Evolutionary conservation across 2,329 filamentous ascomycete species (phyloP).

Genomic region (Alternaria conjuncta): DNA sequence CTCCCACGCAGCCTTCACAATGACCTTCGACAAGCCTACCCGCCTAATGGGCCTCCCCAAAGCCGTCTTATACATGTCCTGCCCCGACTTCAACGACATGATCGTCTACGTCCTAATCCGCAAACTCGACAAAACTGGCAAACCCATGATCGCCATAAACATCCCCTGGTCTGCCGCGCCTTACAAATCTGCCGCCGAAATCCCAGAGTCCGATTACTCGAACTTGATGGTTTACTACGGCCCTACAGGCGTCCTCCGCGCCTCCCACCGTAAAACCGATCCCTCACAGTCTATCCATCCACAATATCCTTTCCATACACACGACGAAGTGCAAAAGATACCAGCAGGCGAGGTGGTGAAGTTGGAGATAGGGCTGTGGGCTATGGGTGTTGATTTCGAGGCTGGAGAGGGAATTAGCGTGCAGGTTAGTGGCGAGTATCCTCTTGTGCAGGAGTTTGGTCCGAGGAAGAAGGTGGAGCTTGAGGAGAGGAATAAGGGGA

Average conservation of each 20-base stretch:
- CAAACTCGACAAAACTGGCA: constrained; percentile 42
- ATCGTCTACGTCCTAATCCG: constrained; percentile 27
- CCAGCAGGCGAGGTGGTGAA: constrained; percentile 31
- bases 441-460: constrained; percentile 13
- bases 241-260: constrained; percentile 21
- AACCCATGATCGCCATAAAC: constrained; percentile 51
- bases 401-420: constrained; percentile 21
- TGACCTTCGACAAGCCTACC: constrained; percentile 50
- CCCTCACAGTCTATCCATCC: constrained; percentile 20
- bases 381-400: constrained; percentile 54
- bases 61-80: constrained; percentile 56
- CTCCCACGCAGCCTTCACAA: constrained; percentile 38
- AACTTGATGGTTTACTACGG: constrained; percentile 14
- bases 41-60: constrained; percentile 57
- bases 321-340: constrained; percentile 52
- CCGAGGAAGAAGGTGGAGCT: constrained; percentile 1
- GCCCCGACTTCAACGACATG: constrained; percentile 53
- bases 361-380: constrained; percentile 30
- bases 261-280: constrained; percentile 16
- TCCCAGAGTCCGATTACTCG: constrained; percentile 11
- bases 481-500: constrained; percentile 15
- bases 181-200: constrained; percentile 6
- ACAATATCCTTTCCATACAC: constrained; percentile 44
- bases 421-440: constrained; percentile 11
- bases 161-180: constrained; percentile 41